These are phyloP conservation scores for Skeletonema costatum DNA, from an alignment of 108 stramenopile genomes.

Conservation along the genomic window DNA sequence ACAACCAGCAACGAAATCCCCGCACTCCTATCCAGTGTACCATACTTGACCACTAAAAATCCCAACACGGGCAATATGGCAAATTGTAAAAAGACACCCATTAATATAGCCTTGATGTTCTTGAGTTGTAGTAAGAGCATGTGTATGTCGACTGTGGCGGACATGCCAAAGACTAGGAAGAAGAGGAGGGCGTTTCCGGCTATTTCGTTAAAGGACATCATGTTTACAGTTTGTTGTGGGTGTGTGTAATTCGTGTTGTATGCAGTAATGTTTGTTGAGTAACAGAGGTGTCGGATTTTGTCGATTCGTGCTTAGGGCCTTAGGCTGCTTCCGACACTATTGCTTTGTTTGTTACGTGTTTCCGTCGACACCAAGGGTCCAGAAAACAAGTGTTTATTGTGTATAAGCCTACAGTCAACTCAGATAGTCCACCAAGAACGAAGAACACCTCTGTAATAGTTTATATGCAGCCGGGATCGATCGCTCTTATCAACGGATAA, in stretches of 20 bases:
- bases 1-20: constrained; percentile 84
- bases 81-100: constrained; percentile 84
- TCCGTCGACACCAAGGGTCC: no score
- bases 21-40: constrained; percentile 64
- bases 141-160: constrained; percentile 77
- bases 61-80: constrained; percentile 83
- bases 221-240: constrained; percentile 2
- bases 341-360: no score
- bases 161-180: constrained; percentile 85
- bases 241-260: neutral
- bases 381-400: no score
- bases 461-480: no score
- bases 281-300: neutral
- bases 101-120: constrained; percentile 66
- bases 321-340: no score
- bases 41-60: constrained; percentile 61
- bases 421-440: no score
- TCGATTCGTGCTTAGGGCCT: neutral
- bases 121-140: constrained; percentile 60
- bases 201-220: constrained; percentile 42
- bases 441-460: no score
- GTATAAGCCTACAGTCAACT: no score
- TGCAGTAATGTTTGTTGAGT: neutral
- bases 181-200: constrained; percentile 75
- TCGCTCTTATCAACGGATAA: no score